Evolutionary conservation across 2,329 filamentous ascomycete species (phyloP).

Genomic region (Madurella mycetomatis): DNA sequence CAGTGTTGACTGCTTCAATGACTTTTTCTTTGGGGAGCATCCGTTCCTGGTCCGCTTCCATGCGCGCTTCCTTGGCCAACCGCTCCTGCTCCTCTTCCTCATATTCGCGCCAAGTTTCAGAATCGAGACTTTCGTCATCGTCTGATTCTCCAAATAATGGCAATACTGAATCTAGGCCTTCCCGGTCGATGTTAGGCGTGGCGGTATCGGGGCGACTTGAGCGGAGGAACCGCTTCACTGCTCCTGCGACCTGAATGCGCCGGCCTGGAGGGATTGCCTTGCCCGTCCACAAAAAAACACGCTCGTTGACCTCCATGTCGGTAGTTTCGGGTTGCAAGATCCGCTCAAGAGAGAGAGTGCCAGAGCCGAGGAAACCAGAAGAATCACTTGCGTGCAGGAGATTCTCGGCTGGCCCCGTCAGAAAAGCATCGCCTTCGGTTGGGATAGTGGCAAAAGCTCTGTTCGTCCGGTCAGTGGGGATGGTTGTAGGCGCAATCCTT

Average conservation of each 20-base stretch:
- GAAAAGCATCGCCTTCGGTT: slow-evolving; percentile 15
- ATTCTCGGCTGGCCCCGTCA: not conserved
- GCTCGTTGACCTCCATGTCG: not conserved
- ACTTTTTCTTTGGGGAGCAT: slow-evolving; percentile 44
- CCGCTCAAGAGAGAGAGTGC: slow-evolving; percentile 3
- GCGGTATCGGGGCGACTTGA: slow-evolving; percentile 3
- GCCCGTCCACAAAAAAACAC: slow-evolving; percentile 28
- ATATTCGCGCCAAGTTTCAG: slow-evolving; percentile 49
- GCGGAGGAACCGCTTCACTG: slow-evolving; percentile 39
- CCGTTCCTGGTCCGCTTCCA: not conserved
- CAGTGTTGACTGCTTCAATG: slow-evolving; percentile 48
- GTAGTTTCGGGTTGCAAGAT: slow-evolving; percentile 4
- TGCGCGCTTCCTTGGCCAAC: slow-evolving; percentile 16
- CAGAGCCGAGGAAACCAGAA: slow-evolving; percentile 17
- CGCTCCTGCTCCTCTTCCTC: slow-evolving; percentile 47
- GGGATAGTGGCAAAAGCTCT: slow-evolving; percentile 5
- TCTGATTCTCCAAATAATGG: slow-evolving; percentile 21
- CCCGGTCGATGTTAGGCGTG: not conserved
- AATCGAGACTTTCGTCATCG: slow-evolving; percentile 28
- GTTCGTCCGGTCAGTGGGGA: slow-evolving; percentile 14
- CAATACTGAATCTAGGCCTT: slow-evolving; percentile 1
- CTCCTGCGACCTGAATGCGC: slow-evolving; percentile 39
- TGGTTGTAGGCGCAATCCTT: slow-evolving; percentile 25
- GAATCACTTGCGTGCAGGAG: not conserved
- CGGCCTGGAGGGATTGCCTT: slow-evolving; percentile 39